A percentile compares a stretch with the other conserved stretches of the same genome.
Conservation (phyloP, 345 rosid genomes). For the Pseudoturritis turrita region DNA sequence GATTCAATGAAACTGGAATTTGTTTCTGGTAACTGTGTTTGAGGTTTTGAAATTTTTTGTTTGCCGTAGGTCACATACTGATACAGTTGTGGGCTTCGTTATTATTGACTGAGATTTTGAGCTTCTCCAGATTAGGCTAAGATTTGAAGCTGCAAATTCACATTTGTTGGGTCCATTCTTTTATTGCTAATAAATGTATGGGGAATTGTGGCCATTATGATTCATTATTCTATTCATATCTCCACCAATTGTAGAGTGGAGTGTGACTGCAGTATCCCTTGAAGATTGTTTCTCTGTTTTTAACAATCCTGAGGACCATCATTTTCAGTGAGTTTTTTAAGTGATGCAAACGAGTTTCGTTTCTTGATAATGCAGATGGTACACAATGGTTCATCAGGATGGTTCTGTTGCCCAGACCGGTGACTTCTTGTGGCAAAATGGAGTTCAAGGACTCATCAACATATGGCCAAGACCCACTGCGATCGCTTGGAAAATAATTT, state of each 20-base stretch:
- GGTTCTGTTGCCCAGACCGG: conserved; percentile 63
- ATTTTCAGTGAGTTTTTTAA: not conserved
- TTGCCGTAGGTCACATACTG: not conserved
- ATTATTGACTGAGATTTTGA: not conserved
- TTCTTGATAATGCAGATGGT: conserved; percentile 61
- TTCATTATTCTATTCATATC: not conserved
- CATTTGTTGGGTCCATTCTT: not conserved
- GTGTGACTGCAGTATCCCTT: not conserved
- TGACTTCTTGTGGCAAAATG: conserved; percentile 52
- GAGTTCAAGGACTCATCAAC: conserved; percentile 59
- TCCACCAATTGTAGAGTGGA: not conserved
- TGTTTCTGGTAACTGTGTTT: not conserved
- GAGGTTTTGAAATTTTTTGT: not conserved
- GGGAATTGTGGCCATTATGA: not conserved
- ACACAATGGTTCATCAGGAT: conserved; percentile 89
- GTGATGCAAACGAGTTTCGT: not conserved
- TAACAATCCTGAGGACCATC: not conserved
- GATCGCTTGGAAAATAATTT: conserved; percentile 69
- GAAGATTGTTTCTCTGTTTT: not conserved
- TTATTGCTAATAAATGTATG: not conserved
- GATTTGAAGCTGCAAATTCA: not conserved
- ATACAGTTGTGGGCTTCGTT: not conserved
- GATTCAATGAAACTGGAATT: not conserved
- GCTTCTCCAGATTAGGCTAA: not conserved
- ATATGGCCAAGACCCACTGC: conserved; percentile 87